phyloP scores from a whole-genome alignment of 2,329 filamentous ascomycete genomes.

The Arthrinium puccinioides region DNA sequence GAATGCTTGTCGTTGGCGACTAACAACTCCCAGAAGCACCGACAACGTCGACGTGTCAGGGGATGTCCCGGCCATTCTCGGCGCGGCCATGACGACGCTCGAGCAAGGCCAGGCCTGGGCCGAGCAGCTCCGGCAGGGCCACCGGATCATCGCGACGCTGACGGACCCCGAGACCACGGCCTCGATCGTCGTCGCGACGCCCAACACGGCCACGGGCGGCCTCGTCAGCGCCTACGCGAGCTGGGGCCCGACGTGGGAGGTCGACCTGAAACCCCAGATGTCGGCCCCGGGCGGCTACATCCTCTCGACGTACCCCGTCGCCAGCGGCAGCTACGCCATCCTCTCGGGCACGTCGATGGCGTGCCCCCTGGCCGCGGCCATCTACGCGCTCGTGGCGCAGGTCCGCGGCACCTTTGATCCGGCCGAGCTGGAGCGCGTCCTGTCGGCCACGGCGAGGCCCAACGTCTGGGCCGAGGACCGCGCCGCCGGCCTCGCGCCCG shows the following conservation, averaged over 20 bases:
- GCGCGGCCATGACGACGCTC: too few relatives aligned
- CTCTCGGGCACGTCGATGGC: conserved; percentile 38
- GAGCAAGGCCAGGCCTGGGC: background rate
- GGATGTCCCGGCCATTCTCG: conserved; percentile 11
- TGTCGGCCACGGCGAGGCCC: conserved; percentile 22
- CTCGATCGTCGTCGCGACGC: conserved; percentile 1
- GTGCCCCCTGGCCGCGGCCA: conserved; percentile 41
- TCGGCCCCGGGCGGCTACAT: conserved; percentile 49
- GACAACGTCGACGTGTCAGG: too few relatives aligned
- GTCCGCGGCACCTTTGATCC: conserved; percentile 31
- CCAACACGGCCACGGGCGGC: conserved; percentile 40
- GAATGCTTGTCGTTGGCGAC: background rate
- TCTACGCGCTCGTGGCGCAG: conserved; percentile 41
- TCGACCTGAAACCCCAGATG: conserved; percentile 48
- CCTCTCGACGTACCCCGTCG: conserved; percentile 47
- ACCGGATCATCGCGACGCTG: conserved; percentile 39
- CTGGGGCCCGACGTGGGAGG: conserved; percentile 56
- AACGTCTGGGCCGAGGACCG: conserved; percentile 18
- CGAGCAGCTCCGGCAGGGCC: too few relatives aligned
- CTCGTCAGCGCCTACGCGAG: conserved; percentile 44
- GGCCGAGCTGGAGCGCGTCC: conserved; percentile 19
- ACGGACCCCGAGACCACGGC: conserved; percentile 28
- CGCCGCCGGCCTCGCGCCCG: conserved; percentile 17
- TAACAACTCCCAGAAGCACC: too few relatives aligned
- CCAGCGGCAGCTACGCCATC: conserved; percentile 40